Percentiles rank a stretch among this genome's conserved stretches.
These are phyloP conservation scores for Lodderomyces orthopsilosis DNA, from an alignment of 1,139 yeast genomes.

Conservation along the genomic window DNA sequence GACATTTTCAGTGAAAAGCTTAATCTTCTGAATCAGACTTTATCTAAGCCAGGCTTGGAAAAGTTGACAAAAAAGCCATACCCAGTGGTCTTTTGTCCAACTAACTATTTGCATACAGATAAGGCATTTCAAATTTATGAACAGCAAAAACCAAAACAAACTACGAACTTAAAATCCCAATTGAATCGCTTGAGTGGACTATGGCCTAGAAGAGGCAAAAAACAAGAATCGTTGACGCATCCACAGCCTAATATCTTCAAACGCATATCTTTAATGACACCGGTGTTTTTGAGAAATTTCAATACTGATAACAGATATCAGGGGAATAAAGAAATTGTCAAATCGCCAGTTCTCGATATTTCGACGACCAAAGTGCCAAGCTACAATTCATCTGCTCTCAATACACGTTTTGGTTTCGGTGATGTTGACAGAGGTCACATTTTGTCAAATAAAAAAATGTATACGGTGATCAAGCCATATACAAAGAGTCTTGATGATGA, in stretches of 20 bases:
- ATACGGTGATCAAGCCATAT: slow-evolving; percentile 27
- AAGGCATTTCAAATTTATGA: slow-evolving; percentile 5
- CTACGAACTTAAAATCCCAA: neutral
- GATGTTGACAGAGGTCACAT: neutral
- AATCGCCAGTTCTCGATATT: slow-evolving; percentile 9
- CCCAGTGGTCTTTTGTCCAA: slow-evolving; percentile 13
- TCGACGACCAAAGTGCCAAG: neutral
- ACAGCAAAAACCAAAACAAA: slow-evolving; percentile 2
- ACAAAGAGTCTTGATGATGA: slow-evolving; percentile 33
- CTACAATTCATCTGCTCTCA: neutral
- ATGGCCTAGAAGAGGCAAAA: slow-evolving; percentile 4
- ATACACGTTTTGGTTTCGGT: neutral
- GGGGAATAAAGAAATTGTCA: neutral
- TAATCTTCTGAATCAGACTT: neutral
- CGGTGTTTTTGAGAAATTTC: slow-evolving; percentile 35
- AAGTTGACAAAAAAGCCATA: slow-evolving; percentile 13
- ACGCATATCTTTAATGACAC: slow-evolving; percentile 23
- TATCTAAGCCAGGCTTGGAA: slow-evolving; percentile 6
- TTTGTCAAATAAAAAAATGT: slow-evolving; percentile 10
- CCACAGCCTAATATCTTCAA: slow-evolving; percentile 5
- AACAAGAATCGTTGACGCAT: neutral
- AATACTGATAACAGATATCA: slow-evolving; percentile 20
- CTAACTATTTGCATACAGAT: slow-evolving; percentile 8
- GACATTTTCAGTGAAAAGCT: neutral
- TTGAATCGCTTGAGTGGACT: slow-evolving; percentile 5